Evolutionary conservation across 139 green algal genomes (phyloP), one percentile per base, ranked within the genome.

Genomic region (Volvox africanus): DNA sequence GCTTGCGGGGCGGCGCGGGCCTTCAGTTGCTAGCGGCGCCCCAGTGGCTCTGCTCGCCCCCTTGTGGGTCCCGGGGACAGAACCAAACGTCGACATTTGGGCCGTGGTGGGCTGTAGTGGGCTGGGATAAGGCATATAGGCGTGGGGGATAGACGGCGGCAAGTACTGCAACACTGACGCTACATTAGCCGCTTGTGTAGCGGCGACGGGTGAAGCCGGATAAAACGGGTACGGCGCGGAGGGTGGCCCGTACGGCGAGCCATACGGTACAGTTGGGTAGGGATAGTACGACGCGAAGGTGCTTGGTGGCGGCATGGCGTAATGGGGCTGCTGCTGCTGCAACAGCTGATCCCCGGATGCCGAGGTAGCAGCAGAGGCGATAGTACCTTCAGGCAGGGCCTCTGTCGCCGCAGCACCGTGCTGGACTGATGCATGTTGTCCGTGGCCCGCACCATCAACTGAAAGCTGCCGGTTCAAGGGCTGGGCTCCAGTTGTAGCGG

Each of bases 151-250:
- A 32, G 86, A 75, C 30, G 44, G 86, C 50, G 86, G 86, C 71
- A 90, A 75, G 86, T 84, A 90, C 86, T 90, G 86, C 73, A 90
- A 33, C 1, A 90, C 86, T 0, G 86, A 83, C 0, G n/a, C 37
- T 20, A 80, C 19, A 50, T 24, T 67, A 50, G 69, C 14, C 0
- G n/a, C 14, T 13, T 24, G 17, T 36, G 69, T 26, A 13, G 78
- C 9, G 20, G 36, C 36, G 36, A 79, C 71, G 17, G 71, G 71
- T 55, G 83, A 3, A 24, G 68, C 62, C 82, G 65, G 37, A 69
- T 62, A 62, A 22, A n/a, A 68, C 33, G 62, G 28, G 36, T 61
- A 44, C 12, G 82, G 82, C 61, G 82, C 32, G 78, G 67, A 84
- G 24, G 78, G 80, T 18, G 35, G 32, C 9, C 82, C 82, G 67